A percentile compares a stretch with the other conserved stretches of the same genome.
Conservation (phyloP, 164 flowering plant species). For the Aristolochia fimbriata region DNA sequence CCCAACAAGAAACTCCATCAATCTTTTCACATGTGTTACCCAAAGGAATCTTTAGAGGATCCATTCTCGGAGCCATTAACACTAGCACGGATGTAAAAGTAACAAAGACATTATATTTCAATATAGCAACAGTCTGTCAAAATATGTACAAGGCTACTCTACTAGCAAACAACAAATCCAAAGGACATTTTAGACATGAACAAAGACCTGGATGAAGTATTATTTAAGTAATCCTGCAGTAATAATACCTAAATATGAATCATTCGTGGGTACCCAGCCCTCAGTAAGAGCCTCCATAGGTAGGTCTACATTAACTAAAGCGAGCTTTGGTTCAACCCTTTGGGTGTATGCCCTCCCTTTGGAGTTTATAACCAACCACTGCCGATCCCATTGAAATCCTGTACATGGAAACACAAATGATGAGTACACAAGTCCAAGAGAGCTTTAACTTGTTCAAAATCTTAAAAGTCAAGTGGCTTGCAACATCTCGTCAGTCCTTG, state of each 20-base stretch:
- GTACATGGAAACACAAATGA: slow-evolving; percentile 9
- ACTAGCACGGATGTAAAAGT: slow-evolving; percentile 24
- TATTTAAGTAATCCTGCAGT: not conserved
- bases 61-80: slow-evolving; percentile 79
- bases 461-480: not conserved
- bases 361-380: slow-evolving; percentile 67
- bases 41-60: slow-evolving; percentile 47
- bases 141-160: too few relatives aligned
- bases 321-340: slow-evolving; percentile 80
- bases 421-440: not conserved
- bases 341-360: slow-evolving; percentile 80
- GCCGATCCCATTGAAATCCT: slow-evolving; percentile 91
- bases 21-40: slow-evolving; percentile 22
- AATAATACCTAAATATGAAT: slow-evolving; percentile 53
- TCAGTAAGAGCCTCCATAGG: slow-evolving; percentile 67
- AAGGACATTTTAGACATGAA: not conserved
- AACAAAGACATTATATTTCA: not conserved
- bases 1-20: slow-evolving; percentile 72
- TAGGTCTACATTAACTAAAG: slow-evolving; percentile 57
- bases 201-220: not conserved
- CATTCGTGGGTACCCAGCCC: slow-evolving; percentile 55
- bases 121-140: not conserved
- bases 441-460: not conserved
- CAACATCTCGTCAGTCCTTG: too few relatives aligned
- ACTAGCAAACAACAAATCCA: not conserved